Conservation (phyloP, 2,329 filamentous ascomycete species). For the Cladosporium sphaerospermum region DNA sequence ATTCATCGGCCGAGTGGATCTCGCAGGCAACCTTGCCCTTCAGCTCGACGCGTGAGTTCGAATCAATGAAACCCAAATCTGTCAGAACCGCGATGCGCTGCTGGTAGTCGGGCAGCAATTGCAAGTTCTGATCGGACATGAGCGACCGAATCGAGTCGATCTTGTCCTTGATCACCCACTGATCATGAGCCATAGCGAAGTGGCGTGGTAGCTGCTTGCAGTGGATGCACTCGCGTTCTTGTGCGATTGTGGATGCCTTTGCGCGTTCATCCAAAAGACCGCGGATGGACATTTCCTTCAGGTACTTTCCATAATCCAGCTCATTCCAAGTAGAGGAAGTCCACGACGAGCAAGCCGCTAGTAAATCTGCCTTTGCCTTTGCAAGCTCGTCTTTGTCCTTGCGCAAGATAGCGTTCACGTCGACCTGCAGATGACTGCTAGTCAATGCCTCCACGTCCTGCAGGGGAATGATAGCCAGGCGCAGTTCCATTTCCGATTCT, state of each 20-base stretch:
- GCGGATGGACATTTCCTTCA: slow-evolving; percentile 76
- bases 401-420: slow-evolving; percentile 34
- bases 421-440: slow-evolving; percentile 47
- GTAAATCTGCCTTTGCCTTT: slow-evolving; percentile 62
- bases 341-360: slow-evolving; percentile 68
- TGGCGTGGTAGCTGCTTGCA: slow-evolving; percentile 84
- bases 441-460: slow-evolving; percentile 81
- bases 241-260: slow-evolving; percentile 57
- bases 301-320: slow-evolving; percentile 64
- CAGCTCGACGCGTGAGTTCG: slow-evolving; percentile 77
- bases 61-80: slow-evolving; percentile 87
- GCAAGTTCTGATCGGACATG: slow-evolving; percentile 93
- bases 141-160: slow-evolving; percentile 80
- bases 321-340: slow-evolving; percentile 72
- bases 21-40: slow-evolving; percentile 99
- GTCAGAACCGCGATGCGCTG: slow-evolving; percentile 88
- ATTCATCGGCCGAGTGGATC: slow-evolving; percentile 92
- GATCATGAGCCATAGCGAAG: slow-evolving; percentile 92
- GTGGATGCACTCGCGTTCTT: slow-evolving; percentile 57
- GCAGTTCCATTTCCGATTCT: slow-evolving; percentile 61
- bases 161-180: slow-evolving; percentile 93
- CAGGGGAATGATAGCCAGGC: slow-evolving; percentile 64
- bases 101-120: slow-evolving; percentile 92
- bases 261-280: slow-evolving; percentile 69
- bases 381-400: slow-evolving; percentile 44